Percentiles rank a stretch among this genome's conserved stretches.
phyloP scores from a whole-genome alignment of 169 alveolate genomes.

The Plasmodium reichenowi region DNA sequence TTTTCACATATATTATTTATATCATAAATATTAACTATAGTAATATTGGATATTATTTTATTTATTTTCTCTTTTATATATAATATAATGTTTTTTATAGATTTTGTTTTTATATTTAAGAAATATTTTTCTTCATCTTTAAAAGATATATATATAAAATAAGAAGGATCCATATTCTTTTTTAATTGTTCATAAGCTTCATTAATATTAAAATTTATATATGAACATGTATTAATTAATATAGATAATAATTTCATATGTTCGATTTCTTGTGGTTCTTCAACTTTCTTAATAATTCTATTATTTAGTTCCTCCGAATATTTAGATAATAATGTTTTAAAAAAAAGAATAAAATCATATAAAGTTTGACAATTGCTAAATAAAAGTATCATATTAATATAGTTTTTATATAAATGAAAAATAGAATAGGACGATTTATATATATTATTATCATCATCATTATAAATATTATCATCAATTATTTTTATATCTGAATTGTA shows the following conservation, averaged over 20 bases:
- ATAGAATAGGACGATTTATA: constrained; percentile 69
- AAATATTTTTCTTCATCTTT: constrained; percentile 52
- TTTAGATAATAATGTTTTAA: constrained; percentile 51
- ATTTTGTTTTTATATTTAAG: constrained; percentile 64
- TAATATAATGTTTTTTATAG: constrained; percentile 42
- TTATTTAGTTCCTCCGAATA: constrained; percentile 56
- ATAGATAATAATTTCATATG: constrained; percentile 26
- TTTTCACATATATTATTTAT: constrained; percentile 24
- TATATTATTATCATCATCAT: constrained; percentile 13
- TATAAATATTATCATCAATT: not conserved
- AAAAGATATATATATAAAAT: constrained; percentile 26
- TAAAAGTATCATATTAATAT: constrained; percentile 43
- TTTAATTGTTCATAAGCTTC: constrained; percentile 58
- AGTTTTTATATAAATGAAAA: constrained; percentile 69
- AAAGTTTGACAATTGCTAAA: constrained; percentile 69
- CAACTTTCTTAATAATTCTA: constrained; percentile 25
- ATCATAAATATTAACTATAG: constrained; percentile 39
- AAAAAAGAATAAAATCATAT: constrained; percentile 63
- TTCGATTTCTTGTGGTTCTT: constrained; percentile 24
- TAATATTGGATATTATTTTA: constrained; percentile 25
- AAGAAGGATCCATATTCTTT: constrained; percentile 27
- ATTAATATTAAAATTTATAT: constrained; percentile 32
- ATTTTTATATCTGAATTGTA: not conserved
- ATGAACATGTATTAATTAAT: constrained; percentile 61
- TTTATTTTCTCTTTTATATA: constrained; percentile 41